Conservation (phyloP, 371 early-diverging fungal species). For the Encephalitozoon romaleae region DNA sequence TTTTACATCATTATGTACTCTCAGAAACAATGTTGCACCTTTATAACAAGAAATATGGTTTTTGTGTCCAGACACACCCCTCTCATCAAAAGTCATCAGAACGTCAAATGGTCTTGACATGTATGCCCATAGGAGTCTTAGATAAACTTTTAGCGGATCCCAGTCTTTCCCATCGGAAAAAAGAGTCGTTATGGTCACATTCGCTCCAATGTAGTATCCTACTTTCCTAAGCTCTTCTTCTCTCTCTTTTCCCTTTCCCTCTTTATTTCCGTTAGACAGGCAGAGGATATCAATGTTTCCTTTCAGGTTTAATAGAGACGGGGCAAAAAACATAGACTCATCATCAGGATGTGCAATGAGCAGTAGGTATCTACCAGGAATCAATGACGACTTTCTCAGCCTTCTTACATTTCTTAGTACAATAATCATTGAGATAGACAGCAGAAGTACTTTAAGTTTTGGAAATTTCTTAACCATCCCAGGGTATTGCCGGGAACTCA, state of each 20-base stretch:
- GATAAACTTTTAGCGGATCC: conserved; percentile 15
- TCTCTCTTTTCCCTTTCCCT: conserved; percentile 61
- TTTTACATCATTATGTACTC: conserved; percentile 26
- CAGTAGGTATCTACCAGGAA: conserved; percentile 61
- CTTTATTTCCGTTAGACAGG: conserved; percentile 68
- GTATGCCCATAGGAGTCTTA: conserved; percentile 14
- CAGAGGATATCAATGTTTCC: conserved; percentile 64
- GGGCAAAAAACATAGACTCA: conserved; percentile 97
- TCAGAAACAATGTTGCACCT: conserved; percentile 64
- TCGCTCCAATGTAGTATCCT: not conserved
- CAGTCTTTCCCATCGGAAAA: conserved; percentile 50
- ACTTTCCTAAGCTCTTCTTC: conserved; percentile 34
- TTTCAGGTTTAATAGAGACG: conserved; percentile 65
- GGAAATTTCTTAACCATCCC: not conserved
- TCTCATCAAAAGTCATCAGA: conserved; percentile 80
- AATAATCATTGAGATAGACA: not conserved
- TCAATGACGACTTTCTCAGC: not conserved
- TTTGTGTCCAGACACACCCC: conserved; percentile 79
- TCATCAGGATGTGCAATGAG: conserved; percentile 96
- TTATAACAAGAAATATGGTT: conserved; percentile 76
- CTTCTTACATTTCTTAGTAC: not conserved
- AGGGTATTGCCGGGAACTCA: not conserved
- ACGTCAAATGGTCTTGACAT: conserved; percentile 13
- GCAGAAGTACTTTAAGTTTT: not conserved
- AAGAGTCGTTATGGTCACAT: conserved; percentile 17